phyloP scores from a whole-genome alignment of 306 rosid genomes.

The Fragaria iinumae region DNA sequence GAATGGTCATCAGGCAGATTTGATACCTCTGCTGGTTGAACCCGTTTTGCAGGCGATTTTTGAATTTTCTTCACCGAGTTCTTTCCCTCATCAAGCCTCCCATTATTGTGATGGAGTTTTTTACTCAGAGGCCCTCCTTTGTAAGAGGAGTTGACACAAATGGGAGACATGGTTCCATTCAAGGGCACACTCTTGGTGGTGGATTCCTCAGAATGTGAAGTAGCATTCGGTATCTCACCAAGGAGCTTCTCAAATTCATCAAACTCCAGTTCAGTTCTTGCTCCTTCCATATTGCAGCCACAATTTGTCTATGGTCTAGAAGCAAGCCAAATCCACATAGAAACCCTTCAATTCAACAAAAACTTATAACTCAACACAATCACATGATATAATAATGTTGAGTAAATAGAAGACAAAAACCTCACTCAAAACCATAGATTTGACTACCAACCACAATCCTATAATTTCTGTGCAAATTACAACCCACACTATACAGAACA shows the following conservation, averaged over 20 bases:
- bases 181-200: slow-evolving; percentile 16
- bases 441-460: neutral
- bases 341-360: slow-evolving; percentile 11
- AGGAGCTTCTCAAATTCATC: slow-evolving; percentile 51
- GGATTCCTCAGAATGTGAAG: slow-evolving; percentile 36
- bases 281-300: slow-evolving; percentile 23
- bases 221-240: slow-evolving; percentile 50
- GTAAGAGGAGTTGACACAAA: slow-evolving; percentile 23
- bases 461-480: neutral
- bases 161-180: slow-evolving; percentile 27
- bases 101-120: slow-evolving; percentile 26
- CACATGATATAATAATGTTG: neutral
- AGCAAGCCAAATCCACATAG: slow-evolving; percentile 2
- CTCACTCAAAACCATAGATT: neutral
- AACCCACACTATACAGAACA: neutral
- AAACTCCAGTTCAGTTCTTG: slow-evolving; percentile 32
- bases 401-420: neutral
- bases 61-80: slow-evolving; percentile 28
- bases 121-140: slow-evolving; percentile 24
- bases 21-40: slow-evolving; percentile 28
- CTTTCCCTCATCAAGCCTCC: slow-evolving; percentile 35
- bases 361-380: neutral
- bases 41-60: slow-evolving; percentile 24
- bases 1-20: slow-evolving; percentile 33
- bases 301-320: slow-evolving; percentile 10